These are phyloP conservation scores for Pseudoturritis turrita DNA, from an alignment of 345 rosid species.

Conservation along the genomic window DNA sequence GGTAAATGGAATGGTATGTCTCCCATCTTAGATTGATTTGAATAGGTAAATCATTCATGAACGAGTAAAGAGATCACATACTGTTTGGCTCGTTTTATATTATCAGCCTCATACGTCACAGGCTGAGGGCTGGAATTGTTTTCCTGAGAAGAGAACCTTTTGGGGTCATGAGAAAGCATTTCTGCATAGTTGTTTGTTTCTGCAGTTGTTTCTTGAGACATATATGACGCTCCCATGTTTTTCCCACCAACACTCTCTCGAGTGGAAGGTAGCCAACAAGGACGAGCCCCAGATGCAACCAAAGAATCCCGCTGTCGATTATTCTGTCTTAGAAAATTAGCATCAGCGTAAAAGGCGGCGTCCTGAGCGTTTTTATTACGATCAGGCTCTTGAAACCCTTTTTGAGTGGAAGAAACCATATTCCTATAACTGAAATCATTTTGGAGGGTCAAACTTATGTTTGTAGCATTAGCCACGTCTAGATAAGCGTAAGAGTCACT, in stretches of 20 bases:
- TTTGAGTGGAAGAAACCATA: conserved; percentile 39
- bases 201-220: conserved; percentile 49
- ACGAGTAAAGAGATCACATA: conserved; percentile 37
- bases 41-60: conserved; percentile 1
- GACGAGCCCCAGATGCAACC: conserved; percentile 34
- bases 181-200: conserved; percentile 62
- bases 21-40: neutral
- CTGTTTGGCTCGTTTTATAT: conserved; percentile 84
- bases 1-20: neutral
- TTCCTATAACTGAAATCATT: conserved; percentile 54
- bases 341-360: conserved; percentile 43
- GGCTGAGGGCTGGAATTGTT: conserved; percentile 41
- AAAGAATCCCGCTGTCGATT: conserved; percentile 50
- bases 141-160: conserved; percentile 50
- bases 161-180: conserved; percentile 45
- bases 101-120: conserved; percentile 53
- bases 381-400: conserved; percentile 69
- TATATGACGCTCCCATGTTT: conserved; percentile 45
- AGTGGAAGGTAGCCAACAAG: conserved; percentile 43
- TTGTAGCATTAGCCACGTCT: conserved; percentile 59
- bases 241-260: conserved; percentile 48
- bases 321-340: conserved; percentile 45
- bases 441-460: conserved; percentile 52
- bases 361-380: conserved; percentile 47
- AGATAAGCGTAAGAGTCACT: conserved; percentile 93